phyloP scores from a whole-genome alignment of 148 eudicot species.

The Chenopodium album region DNA sequence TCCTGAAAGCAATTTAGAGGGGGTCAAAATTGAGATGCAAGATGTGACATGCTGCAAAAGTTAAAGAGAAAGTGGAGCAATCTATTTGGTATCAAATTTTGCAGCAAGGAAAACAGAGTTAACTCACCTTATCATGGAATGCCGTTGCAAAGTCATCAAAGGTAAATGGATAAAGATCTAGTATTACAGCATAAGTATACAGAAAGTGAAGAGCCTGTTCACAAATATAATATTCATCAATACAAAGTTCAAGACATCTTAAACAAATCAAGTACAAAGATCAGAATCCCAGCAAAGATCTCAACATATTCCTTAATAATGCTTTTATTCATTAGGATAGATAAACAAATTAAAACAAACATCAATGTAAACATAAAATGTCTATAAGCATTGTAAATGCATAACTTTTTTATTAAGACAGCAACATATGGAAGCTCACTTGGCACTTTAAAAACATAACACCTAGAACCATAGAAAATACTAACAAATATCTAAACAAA shows the following conservation, averaged over 20 bases:
- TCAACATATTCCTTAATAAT: not conserved
- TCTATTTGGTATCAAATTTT: not conserved
- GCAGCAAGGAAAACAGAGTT: constrained; percentile 12
- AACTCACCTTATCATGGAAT: constrained; percentile 71
- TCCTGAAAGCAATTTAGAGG: constrained; percentile 49
- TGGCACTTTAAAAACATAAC: not conserved
- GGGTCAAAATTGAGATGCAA: not conserved
- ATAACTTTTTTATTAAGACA: not conserved
- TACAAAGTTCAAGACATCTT: constrained; percentile 1
- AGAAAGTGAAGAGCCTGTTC: constrained; percentile 81
- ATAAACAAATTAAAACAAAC: not conserved
- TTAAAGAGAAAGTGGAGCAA: not conserved
- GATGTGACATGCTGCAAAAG: not conserved
- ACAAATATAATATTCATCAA: constrained; percentile 22
- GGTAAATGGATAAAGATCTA: constrained; percentile 66
- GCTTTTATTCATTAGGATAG: not conserved
- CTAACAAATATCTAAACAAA: not conserved
- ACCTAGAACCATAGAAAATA: not conserved
- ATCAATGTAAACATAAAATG: not conserved
- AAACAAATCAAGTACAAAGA: not conserved
- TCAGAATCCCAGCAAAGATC: not conserved
- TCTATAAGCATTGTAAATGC: not conserved
- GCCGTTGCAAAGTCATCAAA: constrained; percentile 83
- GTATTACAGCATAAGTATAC: constrained; percentile 63
- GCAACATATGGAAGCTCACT: too few relatives aligned